A percentile compares a stretch with the other conserved stretches of the same genome.
Conservation (phyloP, 78 protist species). For the Speleostelium caveatum region DNA sequence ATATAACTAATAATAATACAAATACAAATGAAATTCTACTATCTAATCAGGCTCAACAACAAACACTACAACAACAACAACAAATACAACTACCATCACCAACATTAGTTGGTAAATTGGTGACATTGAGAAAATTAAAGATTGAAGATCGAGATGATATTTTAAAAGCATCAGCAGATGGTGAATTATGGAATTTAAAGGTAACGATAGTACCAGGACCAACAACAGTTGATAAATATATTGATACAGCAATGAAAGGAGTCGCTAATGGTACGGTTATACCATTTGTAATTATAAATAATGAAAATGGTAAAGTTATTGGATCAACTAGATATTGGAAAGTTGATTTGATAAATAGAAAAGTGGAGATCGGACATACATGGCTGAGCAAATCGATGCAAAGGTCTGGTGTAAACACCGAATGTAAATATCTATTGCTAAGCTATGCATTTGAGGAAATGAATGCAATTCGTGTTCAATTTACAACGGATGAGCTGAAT, state of each 20-base stretch:
- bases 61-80: not conserved
- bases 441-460: slow-evolving; percentile 12
- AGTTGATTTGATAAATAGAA: not conserved
- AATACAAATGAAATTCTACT: not conserved
- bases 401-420: slow-evolving; percentile 13
- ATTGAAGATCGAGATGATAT: slow-evolving; percentile 1
- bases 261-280: not conserved
- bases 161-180: slow-evolving; percentile 8
- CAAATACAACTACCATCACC: slow-evolving; percentile 3
- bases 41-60: not conserved
- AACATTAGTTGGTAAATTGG: slow-evolving; percentile 9
- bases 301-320: not conserved
- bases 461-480: slow-evolving; percentile 23
- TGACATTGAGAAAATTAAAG: not conserved
- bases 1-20: not conserved
- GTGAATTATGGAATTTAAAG: slow-evolving; percentile 25
- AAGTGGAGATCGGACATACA: slow-evolving; percentile 9
- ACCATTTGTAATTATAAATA: slow-evolving; percentile 13
- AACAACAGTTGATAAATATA: slow-evolving; percentile 1
- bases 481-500: slow-evolving; percentile 28
- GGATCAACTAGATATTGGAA: slow-evolving; percentile 30
- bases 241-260: not conserved
- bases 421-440: slow-evolving; percentile 15
- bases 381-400: slow-evolving; percentile 9
- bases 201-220: slow-evolving; percentile 2